These are phyloP conservation scores for Collybiopsis confluens DNA, from an alignment of 768 basidiomycete genomes.

Conservation along the genomic window DNA sequence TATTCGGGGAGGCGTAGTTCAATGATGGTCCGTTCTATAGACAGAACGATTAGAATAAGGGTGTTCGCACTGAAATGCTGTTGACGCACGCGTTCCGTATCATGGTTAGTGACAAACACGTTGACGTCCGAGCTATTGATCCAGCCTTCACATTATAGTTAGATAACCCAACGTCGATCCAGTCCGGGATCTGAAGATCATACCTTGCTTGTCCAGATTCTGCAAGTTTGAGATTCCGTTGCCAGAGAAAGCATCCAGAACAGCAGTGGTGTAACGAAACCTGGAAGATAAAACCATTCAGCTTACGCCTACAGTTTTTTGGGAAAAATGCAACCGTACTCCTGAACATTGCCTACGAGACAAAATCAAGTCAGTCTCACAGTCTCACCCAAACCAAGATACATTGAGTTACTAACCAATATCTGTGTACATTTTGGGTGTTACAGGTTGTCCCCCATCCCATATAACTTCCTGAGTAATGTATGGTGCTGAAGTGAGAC, in stretches of 20 bases:
- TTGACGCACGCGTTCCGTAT: conserved; percentile 54
- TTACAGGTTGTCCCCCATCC: conserved; percentile 44
- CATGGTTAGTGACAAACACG: conserved; percentile 66
- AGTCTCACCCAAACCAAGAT: not conserved
- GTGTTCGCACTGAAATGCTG: not conserved
- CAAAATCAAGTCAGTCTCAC: not conserved
- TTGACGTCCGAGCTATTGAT: conserved; percentile 49
- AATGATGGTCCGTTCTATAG: conserved; percentile 47
- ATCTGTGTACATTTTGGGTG: conserved; percentile 50
- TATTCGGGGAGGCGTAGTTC: conserved; percentile 55
- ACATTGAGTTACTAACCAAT: conserved; percentile 34
- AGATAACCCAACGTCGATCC: not conserved
- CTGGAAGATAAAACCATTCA: no score
- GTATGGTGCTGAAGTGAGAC: conserved; percentile 41
- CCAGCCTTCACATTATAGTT: conserved; percentile 29
- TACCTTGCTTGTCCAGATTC: conserved; percentile 48
- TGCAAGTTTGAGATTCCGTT: conserved; percentile 47
- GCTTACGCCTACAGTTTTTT: no score
- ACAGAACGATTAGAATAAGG: not conserved
- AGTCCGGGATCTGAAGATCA: not conserved
- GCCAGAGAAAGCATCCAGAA: conserved; percentile 48
- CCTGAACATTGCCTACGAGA: conserved; percentile 53
- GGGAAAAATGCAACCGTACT: no score
- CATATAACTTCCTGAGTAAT: conserved; percentile 64
- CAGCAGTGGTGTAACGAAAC: conserved; percentile 54